phyloP scores from a whole-genome alignment of 306 rosid genomes.

The Dryas alaskensis region DNA sequence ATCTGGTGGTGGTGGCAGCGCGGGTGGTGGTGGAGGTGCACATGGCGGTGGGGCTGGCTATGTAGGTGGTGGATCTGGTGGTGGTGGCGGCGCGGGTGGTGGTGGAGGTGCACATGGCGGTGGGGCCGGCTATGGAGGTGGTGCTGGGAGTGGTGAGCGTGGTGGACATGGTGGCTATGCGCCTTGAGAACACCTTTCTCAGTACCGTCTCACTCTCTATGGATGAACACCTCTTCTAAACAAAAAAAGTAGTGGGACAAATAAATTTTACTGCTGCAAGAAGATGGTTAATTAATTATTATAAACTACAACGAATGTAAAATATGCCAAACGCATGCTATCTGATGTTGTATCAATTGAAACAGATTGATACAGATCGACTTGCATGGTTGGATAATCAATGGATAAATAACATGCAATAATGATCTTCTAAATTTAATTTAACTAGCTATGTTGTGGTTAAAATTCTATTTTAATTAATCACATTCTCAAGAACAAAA shows the following conservation, averaged over 20 bases:
- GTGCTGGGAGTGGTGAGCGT: no score
- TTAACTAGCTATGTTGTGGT: background rate
- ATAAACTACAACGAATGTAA: background rate
- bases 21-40: no score
- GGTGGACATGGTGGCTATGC: no score
- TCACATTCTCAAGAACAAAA: no score
- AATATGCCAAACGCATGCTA: background rate
- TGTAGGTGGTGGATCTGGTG: no score
- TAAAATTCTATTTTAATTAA: background rate
- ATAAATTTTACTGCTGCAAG: conserved; percentile 10
- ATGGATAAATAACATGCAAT: background rate
- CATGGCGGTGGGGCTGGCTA: no score
- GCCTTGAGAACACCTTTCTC: background rate
- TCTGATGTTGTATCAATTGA: background rate
- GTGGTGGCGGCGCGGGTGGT: no score
- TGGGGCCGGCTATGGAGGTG: no score
- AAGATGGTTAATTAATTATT: background rate
- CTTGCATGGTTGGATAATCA: background rate
- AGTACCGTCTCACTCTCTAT: background rate
- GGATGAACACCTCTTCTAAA: background rate
- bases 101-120: no score
- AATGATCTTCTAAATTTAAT: background rate
- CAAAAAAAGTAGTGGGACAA: background rate
- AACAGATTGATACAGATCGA: background rate
- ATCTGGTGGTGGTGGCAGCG: no score